Evolutionary conservation across 179 eudicot species (phyloP).

Genomic region (Patellifolia procumbens): DNA sequence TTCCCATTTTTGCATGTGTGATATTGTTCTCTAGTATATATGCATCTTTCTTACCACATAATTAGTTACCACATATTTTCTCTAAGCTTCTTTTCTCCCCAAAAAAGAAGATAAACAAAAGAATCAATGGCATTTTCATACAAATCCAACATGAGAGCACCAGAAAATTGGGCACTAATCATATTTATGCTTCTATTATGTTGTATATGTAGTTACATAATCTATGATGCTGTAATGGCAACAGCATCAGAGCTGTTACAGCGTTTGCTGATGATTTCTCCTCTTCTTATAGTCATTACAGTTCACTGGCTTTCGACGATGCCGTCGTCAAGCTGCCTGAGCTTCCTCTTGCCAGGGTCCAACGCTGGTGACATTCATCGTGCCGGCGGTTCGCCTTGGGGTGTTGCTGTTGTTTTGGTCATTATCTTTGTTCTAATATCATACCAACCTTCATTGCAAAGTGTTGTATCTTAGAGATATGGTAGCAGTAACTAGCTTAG

Average conservation of each 20-base stretch:
- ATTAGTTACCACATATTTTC: not conserved
- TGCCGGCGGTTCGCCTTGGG: conserved; percentile 46
- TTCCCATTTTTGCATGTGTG: not conserved
- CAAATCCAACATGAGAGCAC: conserved; percentile 2
- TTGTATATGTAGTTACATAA: conserved; percentile 25
- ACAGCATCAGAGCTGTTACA: conserved; percentile 39
- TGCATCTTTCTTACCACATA: conserved; percentile 2
- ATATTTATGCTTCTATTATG: conserved; percentile 10
- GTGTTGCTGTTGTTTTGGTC: conserved; percentile 33
- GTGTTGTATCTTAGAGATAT: not conserved
- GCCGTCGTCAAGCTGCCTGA: conserved; percentile 26
- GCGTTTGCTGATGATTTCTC: conserved; percentile 31
- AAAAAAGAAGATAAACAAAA: not conserved
- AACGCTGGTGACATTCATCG: conserved; percentile 38
- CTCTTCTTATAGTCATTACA: conserved; percentile 32
- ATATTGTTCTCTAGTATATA: not conserved
- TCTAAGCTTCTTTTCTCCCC: conserved; percentile 4
- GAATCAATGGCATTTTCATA: conserved; percentile 4
- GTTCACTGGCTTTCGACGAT: conserved; percentile 36
- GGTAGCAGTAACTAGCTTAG: too few relatives aligned
- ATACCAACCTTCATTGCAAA: conserved; percentile 34
- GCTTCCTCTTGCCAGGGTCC: conserved; percentile 35
- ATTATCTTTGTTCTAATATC: conserved; percentile 28
- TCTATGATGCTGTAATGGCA: conserved; percentile 36
- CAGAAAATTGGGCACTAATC: conserved; percentile 28